Conservation (phyloP, 1,139 yeast species). For the Candida smagusa region DNA sequence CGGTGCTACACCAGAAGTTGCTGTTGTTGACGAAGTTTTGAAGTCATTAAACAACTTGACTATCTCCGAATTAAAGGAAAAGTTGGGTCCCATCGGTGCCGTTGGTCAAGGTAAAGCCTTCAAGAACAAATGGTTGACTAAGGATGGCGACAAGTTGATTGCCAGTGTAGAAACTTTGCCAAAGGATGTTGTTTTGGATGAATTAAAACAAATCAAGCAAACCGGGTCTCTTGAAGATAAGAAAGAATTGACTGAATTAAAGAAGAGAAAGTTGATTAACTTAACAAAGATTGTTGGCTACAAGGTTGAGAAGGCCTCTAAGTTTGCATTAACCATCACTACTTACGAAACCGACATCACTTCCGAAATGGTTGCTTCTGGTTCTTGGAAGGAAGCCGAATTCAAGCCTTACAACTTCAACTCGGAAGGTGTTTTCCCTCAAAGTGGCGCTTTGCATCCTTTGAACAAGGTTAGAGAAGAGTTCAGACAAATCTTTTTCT, state of each 20-base stretch:
- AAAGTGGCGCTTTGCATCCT: slow-evolving; percentile 94
- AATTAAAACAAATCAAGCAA: slow-evolving; percentile 55
- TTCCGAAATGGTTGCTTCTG: slow-evolving; percentile 79
- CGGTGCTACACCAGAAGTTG: slow-evolving; percentile 83
- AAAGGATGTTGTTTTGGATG: slow-evolving; percentile 63
- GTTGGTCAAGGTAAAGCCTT: slow-evolving; percentile 98
- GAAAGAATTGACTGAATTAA: slow-evolving; percentile 78
- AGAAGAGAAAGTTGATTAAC: slow-evolving; percentile 84
- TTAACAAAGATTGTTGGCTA: slow-evolving; percentile 75
- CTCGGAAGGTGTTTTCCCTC: slow-evolving; percentile 87
- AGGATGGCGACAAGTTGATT: slow-evolving; percentile 78
- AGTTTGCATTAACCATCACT: slow-evolving; percentile 77
- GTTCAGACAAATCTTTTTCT: slow-evolving; percentile 94
- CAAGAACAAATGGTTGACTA: slow-evolving; percentile 93
- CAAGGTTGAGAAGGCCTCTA: slow-evolving; percentile 73
- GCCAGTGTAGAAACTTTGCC: slow-evolving; percentile 54
- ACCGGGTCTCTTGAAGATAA: slow-evolving; percentile 58
- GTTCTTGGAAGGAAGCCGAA: slow-evolving; percentile 77
- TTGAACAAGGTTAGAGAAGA: slow-evolving; percentile 95
- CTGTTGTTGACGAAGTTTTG: slow-evolving; percentile 74
- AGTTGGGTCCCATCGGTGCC: slow-evolving; percentile 79
- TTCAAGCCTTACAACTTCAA: slow-evolving; percentile 96
- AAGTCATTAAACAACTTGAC: slow-evolving; percentile 76
- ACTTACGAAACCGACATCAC: slow-evolving; percentile 92
- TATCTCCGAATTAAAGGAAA: slow-evolving; percentile 72